These are phyloP conservation scores for Colletotrichum sansevieriae DNA, from an alignment of 2,329 filamentous ascomycete species.

Conservation along the genomic window DNA sequence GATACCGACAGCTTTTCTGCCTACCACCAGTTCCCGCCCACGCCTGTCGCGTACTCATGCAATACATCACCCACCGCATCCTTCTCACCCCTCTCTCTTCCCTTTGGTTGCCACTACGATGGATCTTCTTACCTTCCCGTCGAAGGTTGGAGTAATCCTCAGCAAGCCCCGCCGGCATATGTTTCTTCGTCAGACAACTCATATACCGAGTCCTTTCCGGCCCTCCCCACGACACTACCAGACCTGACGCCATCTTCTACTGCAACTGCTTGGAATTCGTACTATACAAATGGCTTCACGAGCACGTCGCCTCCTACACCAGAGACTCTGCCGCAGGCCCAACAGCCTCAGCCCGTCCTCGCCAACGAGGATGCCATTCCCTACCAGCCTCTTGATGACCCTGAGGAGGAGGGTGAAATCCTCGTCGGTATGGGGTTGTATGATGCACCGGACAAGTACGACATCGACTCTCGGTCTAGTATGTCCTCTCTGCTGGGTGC, in stretches of 20 bases:
- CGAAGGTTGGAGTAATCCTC: constrained; percentile 53
- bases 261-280: constrained; percentile 57
- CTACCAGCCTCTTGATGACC: constrained; percentile 64
- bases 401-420: constrained; percentile 74
- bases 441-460: constrained; percentile 73
- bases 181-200: constrained; percentile 45
- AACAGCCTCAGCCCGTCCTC: constrained; percentile 60
- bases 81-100: constrained; percentile 67
- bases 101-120: constrained; percentile 55
- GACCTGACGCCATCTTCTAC: constrained; percentile 45
- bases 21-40: constrained; percentile 63
- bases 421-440: constrained; percentile 88
- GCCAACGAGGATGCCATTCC: constrained; percentile 63
- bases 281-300: constrained; percentile 59
- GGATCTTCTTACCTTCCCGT: constrained; percentile 56
- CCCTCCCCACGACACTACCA: constrained; percentile 41
- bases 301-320: constrained; percentile 70
- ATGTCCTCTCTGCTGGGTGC: constrained; percentile 68
- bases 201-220: constrained; percentile 50
- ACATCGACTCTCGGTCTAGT: constrained; percentile 65
- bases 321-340: constrained; percentile 67
- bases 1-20: constrained; percentile 57
- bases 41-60: constrained; percentile 67
- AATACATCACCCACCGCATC: constrained; percentile 68
- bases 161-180: constrained; percentile 49